Base-by-base conservation (phyloP, 2,329 filamentous ascomycete species). In the Nemania sp. region DNA sequence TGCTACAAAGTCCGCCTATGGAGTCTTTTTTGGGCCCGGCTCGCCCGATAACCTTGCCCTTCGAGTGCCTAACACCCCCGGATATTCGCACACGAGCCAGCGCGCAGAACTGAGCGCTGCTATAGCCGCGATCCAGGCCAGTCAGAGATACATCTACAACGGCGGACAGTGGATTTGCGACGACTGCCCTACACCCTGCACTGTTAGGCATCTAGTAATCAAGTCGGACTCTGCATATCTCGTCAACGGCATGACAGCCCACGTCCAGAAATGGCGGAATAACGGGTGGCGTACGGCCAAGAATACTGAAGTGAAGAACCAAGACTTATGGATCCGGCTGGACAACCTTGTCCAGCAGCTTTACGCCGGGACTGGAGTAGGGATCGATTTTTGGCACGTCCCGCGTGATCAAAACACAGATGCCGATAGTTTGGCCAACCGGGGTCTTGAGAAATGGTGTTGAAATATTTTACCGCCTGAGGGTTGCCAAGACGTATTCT, bases 191-290 rank as follows among this genome's bases (percentile, higher is more conserved):
- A 52, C 21, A 13, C 62, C 54, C 15, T 61, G 64, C n/a, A 13
- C 18, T 3, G 49, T 61, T 11, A 13, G 1, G 1, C 57, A 65
- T 50, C 32, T 66, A 18, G 51, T 65, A 1, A 52, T 65, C 40
- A 65, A 66, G 34, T 61, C 62, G 3, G 62, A 65, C 45, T 65
- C 62, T 32, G 57, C 57, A 3, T 66, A 65, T 54, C 54, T 63
- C 7, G 64, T 66, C 42, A 54, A 61, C 43, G 48, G 54, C 29
- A 61, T 65, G 49, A 61, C 57, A 6, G 18, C 43, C 7, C 48
- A 52, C 25, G 1, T 65, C 20, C 17, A 47, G 3, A 65, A 66
- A 50, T 66, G 64, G 62, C 17, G 2, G 5, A 5, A 25, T 35
- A 66, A 65, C 21, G 54, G 54, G 3, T 65, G 60, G 62, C 52